A percentile compares a stretch with the other conserved stretches of the same genome.
Conservation (phyloP, 495 filamentous ascomycete species). For the Hypoxylon rickii region DNA sequence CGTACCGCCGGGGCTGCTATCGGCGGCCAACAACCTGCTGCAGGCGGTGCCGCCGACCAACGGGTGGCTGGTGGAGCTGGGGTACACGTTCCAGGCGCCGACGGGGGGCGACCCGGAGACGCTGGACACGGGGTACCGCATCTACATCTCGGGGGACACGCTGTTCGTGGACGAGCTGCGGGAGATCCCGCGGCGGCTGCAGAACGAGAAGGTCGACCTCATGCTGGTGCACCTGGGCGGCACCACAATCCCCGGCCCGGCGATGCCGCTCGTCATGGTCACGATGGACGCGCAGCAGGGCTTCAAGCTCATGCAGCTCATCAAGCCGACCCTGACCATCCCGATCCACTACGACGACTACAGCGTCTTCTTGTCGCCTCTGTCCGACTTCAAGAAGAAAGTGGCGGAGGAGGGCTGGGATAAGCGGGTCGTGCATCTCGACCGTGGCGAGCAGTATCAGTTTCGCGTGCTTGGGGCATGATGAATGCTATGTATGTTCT, state of each 20-base stretch:
- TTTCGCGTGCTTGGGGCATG: slow-evolving; percentile 52
- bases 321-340: slow-evolving; percentile 68
- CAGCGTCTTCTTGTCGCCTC: slow-evolving; percentile 61
- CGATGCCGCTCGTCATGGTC: slow-evolving; percentile 65
- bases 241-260: slow-evolving; percentile 65
- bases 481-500: too few relatives aligned
- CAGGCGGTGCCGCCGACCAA: slow-evolving; percentile 71
- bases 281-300: slow-evolving; percentile 74
- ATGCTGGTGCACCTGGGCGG: slow-evolving; percentile 72
- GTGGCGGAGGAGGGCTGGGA: slow-evolving; percentile 56
- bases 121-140: slow-evolving; percentile 60
- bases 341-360: slow-evolving; percentile 76
- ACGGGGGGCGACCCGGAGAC: slow-evolving; percentile 22
- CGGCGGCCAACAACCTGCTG: slow-evolving; percentile 60
- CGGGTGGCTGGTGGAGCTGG: slow-evolving; percentile 73
- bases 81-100: slow-evolving; percentile 40
- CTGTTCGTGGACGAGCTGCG: slow-evolving; percentile 65
- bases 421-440: slow-evolving; percentile 64
- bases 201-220: slow-evolving; percentile 61
- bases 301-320: slow-evolving; percentile 60
- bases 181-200: slow-evolving; percentile 55
- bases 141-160: slow-evolving; percentile 79
- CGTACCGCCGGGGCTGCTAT: slow-evolving; percentile 58
- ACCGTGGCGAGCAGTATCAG: slow-evolving; percentile 61
- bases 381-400: slow-evolving; percentile 64